Conservation (phyloP, 2,329 filamentous ascomycete species). For the Diaporthe ampelina region DNA sequence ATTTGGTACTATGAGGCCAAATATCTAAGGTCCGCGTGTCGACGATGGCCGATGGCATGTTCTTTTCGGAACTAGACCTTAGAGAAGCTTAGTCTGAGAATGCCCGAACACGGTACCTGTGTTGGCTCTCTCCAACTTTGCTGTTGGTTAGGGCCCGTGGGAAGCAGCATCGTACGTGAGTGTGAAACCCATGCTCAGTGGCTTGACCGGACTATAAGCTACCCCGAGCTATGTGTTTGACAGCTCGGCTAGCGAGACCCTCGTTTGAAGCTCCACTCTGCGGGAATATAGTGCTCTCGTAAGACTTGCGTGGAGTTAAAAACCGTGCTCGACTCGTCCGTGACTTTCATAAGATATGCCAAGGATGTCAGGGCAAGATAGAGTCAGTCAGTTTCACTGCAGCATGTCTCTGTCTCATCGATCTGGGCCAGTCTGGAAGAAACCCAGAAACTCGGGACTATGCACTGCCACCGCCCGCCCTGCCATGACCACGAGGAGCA, state of each 20-base stretch:
- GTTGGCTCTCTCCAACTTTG: neutral
- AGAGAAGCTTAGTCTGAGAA: neutral
- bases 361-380: neutral
- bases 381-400: constrained; percentile 24
- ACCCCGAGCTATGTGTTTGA: constrained; percentile 4
- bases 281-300: neutral
- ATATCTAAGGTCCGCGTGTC: constrained; percentile 6
- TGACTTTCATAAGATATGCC: neutral
- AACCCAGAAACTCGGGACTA: constrained; percentile 31
- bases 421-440: constrained; percentile 28
- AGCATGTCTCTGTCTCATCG: constrained; percentile 27
- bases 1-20: neutral
- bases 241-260: constrained; percentile 1
- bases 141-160: neutral
- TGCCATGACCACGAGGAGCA: constrained; percentile 8
- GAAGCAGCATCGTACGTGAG: neutral
- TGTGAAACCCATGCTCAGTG: neutral
- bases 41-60: neutral
- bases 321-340: neutral
- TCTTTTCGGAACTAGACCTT: neutral
- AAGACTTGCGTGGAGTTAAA: neutral
- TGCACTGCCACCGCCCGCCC: constrained; percentile 29
- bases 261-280: too few relatives aligned
- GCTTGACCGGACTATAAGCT: neutral
- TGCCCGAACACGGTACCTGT: neutral